These are phyloP conservation scores for Pistacia vera DNA, from an alignment of 345 rosid species.

Conservation along the genomic window DNA sequence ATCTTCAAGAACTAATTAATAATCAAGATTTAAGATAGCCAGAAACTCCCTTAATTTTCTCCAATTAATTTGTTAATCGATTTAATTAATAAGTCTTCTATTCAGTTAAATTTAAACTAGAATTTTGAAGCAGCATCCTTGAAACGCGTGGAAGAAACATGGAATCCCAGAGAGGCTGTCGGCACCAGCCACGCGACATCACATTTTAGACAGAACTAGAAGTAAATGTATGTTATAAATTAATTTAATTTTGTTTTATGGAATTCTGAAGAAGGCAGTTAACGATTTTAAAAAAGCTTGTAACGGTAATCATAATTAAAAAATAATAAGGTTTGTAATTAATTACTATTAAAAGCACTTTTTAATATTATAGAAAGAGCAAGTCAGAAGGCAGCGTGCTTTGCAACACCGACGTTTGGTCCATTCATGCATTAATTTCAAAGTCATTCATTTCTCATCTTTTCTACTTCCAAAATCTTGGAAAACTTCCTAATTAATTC, in stretches of 20 bases:
- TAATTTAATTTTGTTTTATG: too few species aligned
- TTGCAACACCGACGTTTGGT: slow-evolving; percentile 21
- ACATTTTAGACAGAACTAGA: background rate
- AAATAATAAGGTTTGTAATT: background rate
- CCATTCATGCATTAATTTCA: slow-evolving; percentile 9
- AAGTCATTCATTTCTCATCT: slow-evolving; percentile 14
- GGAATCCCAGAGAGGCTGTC: slow-evolving; percentile 20
- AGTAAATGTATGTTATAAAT: too few species aligned
- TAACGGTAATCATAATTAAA: too few species aligned
- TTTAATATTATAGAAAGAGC: background rate
- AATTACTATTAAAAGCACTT: background rate
- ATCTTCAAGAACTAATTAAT: background rate
- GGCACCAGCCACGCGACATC: slow-evolving; percentile 15
- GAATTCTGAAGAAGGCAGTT: too few species aligned
- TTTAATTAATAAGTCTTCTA: background rate
- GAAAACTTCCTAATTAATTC: slow-evolving; percentile 25
- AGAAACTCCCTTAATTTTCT: background rate
- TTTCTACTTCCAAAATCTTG: slow-evolving; percentile 23
- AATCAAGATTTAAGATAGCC: background rate
- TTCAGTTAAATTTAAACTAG: background rate
- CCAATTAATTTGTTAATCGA: background rate
- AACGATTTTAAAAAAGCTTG: too few species aligned
- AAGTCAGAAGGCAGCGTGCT: slow-evolving; percentile 19
- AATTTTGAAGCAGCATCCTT: slow-evolving; percentile 3
- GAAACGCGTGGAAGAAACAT: slow-evolving; percentile 13